A percentile compares a stretch with the other conserved stretches of the same genome.
Evolutionary conservation across 1,284 basidiomycete genomes (phyloP).

Genomic region (Lignosus rhinocerotis): DNA sequence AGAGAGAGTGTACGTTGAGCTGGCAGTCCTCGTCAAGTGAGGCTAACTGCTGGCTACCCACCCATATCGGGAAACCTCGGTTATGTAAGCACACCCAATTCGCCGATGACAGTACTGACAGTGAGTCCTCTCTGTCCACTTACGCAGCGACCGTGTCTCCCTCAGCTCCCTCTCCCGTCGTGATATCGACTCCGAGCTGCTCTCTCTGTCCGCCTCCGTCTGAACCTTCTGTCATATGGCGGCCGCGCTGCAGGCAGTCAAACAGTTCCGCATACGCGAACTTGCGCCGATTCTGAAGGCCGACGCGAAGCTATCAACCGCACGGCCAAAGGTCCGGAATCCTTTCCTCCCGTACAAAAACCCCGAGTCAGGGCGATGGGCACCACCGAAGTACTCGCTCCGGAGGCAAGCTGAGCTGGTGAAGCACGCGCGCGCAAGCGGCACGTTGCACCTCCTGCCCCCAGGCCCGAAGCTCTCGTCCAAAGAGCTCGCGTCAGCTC

Average conservation of each 20-base stretch:
- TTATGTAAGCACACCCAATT: constrained; percentile 10
- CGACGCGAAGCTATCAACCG: constrained; percentile 5
- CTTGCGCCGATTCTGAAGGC: constrained; percentile 20
- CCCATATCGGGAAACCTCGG: constrained; percentile 21
- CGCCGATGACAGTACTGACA: background rate
- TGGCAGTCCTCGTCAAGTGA: constrained; percentile 20
- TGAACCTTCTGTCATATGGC: constrained; percentile 3
- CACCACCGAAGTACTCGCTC: constrained; percentile 66
- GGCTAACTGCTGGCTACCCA: constrained; percentile 19
- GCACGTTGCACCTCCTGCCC: constrained; percentile 59
- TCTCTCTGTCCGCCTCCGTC: background rate
- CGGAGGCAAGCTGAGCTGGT: constrained; percentile 76
- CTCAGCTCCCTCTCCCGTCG: background rate
- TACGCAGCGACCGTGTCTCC: background rate
- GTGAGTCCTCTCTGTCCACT: background rate
- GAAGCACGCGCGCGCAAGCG: constrained; percentile 60
- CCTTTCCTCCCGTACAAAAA: constrained; percentile 70
- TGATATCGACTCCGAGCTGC: background rate
- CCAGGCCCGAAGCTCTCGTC: constrained; percentile 56
- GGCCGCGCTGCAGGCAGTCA: constrained; percentile 31
- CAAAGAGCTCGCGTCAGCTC: constrained; percentile 18
- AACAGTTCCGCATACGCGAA: constrained; percentile 34
- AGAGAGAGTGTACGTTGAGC: constrained; percentile 18
- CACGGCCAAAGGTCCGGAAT: constrained; percentile 40
- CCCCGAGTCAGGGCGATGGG: constrained; percentile 63